Evolutionary conservation across 495 filamentous ascomycete species (phyloP).

Genomic region (Penicillium simplicissimum): DNA sequence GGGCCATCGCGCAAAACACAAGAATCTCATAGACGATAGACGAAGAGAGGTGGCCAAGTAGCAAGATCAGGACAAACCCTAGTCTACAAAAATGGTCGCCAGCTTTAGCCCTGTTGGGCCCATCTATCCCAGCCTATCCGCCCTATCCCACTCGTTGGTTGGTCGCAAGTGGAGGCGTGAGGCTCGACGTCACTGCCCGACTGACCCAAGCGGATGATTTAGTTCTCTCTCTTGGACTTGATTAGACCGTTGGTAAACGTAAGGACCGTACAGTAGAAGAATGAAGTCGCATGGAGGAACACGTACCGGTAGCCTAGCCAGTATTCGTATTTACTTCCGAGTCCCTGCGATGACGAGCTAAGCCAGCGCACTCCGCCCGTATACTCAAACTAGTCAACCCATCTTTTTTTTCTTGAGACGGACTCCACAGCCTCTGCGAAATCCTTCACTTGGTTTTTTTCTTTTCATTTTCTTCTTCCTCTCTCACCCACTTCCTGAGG

Average conservation of each 20-base stretch:
- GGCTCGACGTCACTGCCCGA: slow-evolving; percentile 16
- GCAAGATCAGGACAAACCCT: not conserved
- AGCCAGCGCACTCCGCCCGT: not conserved
- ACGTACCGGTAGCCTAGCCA: not conserved
- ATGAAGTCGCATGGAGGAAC: no score
- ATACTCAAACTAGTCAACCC: not conserved
- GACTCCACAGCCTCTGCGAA: not conserved
- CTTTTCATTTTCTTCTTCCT: not conserved
- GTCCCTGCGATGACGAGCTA: not conserved
- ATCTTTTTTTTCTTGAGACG: not conserved
- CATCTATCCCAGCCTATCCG: not conserved
- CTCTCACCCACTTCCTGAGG: not conserved
- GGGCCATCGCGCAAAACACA: not conserved
- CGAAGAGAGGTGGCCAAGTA: not conserved
- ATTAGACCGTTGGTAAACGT: no score
- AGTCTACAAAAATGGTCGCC: no score
- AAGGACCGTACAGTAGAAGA: no score
- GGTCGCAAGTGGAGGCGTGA: not conserved
- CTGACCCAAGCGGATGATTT: not conserved
- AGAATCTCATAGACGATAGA: not conserved
- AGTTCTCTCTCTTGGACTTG: not conserved
- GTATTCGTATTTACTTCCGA: not conserved
- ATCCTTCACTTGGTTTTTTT: not conserved
- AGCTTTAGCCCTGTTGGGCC: not conserved
- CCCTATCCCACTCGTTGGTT: not conserved